Evolutionary conservation across 1,139 yeast species (phyloP).

Genomic region (Pichia sp.): DNA sequence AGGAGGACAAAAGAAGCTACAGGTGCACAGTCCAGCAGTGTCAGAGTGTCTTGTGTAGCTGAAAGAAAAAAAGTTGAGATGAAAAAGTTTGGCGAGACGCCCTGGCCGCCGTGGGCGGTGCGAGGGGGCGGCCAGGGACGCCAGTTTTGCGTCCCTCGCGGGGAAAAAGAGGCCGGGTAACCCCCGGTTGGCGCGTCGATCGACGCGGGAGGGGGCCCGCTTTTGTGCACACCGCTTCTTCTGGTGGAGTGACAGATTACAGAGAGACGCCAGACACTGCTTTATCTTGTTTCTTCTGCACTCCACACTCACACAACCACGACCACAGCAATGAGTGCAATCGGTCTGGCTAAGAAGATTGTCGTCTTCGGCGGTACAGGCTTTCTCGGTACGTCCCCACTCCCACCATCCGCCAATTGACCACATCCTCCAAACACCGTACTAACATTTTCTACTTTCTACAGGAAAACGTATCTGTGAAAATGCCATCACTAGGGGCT

Average conservation of each 20-base stretch:
- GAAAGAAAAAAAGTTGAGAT: not conserved
- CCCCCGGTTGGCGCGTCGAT: not conserved
- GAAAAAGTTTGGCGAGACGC: constrained; percentile 4
- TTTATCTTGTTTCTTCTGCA: too few species aligned
- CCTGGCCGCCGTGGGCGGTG: not conserved
- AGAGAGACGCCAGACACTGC: too few species aligned
- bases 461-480: constrained; percentile 72
- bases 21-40: too few species aligned
- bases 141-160: too few species aligned
- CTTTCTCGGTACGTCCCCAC: constrained; percentile 56
- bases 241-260: too few species aligned
- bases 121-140: not conserved
- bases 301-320: too few species aligned
- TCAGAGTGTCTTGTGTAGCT: not conserved
- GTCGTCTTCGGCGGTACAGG: constrained; percentile 90
- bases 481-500: constrained; percentile 62
- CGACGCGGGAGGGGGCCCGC: too few species aligned
- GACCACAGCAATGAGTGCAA: not conserved
- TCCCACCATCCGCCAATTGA: too few species aligned
- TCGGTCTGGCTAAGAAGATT: constrained; percentile 28
- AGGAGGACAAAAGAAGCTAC: not conserved
- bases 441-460: not conserved
- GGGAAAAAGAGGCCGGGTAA: constrained; percentile 7
- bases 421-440: too few species aligned
- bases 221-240: too few species aligned